Evolutionary conservation across 1,284 basidiomycete species (phyloP).

Genomic region (Ceratobasidium sp.): DNA sequence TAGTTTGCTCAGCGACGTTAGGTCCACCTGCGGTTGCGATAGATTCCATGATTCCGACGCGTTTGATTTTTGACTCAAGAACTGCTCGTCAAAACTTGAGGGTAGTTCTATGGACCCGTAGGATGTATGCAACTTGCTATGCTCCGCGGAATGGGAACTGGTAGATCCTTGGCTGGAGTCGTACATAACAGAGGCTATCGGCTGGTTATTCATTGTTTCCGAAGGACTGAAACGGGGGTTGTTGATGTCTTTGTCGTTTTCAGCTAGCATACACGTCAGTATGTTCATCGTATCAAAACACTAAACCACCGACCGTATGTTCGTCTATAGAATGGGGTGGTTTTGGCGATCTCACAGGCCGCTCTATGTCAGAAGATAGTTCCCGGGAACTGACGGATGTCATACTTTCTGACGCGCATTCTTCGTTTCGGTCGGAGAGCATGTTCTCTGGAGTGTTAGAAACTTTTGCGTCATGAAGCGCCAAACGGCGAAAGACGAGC

Average conservation of each 20-base stretch:
- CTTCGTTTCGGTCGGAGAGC: background rate
- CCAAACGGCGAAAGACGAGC: background rate
- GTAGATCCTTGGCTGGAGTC: conserved; percentile 23
- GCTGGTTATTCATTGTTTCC: background rate
- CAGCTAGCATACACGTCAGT: background rate
- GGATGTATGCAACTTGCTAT: conserved; percentile 3
- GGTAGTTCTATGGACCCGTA: background rate
- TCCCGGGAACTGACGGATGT: background rate
- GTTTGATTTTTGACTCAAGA: background rate
- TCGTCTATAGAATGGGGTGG: background rate
- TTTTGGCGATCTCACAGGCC: background rate
- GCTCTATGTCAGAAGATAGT: background rate
- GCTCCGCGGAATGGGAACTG: background rate
- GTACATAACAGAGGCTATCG: conserved; percentile 25
- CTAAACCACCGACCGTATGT: background rate
- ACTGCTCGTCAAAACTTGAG: background rate
- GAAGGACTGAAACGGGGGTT: background rate
- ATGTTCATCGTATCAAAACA: background rate
- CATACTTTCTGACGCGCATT: background rate
- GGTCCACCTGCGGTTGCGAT: background rate
- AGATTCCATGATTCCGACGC: conserved; percentile 11
- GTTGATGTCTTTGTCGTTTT: background rate
- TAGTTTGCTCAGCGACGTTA: background rate
- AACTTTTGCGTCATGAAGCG: background rate
- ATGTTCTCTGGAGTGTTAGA: background rate